Evolutionary conservation across 1,284 basidiomycete genomes (phyloP), one percentile per base, ranked within the genome.

Genomic region (Chalciporus sp.): DNA sequence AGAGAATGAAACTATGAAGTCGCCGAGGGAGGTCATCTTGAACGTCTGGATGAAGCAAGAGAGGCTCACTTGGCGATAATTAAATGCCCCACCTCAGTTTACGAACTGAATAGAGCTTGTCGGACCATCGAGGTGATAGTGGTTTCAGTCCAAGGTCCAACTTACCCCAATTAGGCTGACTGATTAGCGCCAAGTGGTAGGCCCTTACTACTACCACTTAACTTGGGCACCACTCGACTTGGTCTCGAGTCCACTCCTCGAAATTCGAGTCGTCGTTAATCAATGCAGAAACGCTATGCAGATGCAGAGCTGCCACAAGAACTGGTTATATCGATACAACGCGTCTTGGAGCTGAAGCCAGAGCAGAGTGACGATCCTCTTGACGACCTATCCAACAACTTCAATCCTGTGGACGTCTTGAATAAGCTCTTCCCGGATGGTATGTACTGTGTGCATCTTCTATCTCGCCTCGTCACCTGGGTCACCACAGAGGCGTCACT

Each of bases 391-490:
- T 78, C 82, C 0, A 76, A 76, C 45, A 75, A 80, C 46, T 89
- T 91, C 69, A 78, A 76, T 61, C 73, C 83, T 0, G 72, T 83
- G 8, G 73, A 80, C 47, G 75, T 85, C 9, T 73, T 93, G 52
- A 93, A 93, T 60, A 76, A 77, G 42, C 80, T 89, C 60, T 89
- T 93, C 62, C 90, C 89, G 1, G 78, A 91, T 69, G 91, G 90
- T 91, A 58, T 55, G 83, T 70, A 40, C 29, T 42, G 45, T 23
- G 28, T 31, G 8, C 27, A 14, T 42, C 19, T 37, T 42, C 17
- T 19, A 28, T 47, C 27, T 28, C 31, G 23, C 7, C 47, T 52
- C 14, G 35, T 57, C 35, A 60, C 27, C 33, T 20, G 29, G 7
- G 17, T 40, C 48, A 12, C 40, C 56, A 41, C 65, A 92, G 89